phyloP scores from a whole-genome alignment of 805 yeast species.

The Yarrowia osloensis region DNA sequence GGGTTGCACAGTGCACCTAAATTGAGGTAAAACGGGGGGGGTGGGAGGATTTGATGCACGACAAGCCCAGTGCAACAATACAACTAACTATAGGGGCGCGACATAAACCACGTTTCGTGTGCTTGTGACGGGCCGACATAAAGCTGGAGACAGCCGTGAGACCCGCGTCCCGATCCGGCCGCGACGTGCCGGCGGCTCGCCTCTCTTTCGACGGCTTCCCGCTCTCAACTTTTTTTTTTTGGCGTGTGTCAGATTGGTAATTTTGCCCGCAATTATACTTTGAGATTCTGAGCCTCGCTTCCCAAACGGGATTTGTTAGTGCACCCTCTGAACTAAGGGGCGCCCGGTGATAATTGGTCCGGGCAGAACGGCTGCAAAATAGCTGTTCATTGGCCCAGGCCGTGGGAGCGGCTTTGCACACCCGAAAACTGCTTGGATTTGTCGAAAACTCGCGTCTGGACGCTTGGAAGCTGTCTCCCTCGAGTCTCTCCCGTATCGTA shows the following conservation, averaged over 20 bases:
- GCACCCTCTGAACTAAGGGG: constrained; percentile 8
- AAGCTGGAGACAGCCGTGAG: background rate
- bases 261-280: constrained; percentile 15
- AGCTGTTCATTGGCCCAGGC: background rate
- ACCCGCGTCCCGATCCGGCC: background rate
- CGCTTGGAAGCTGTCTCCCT: no score
- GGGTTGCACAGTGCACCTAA: constrained; percentile 30
- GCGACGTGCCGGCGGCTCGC: background rate
- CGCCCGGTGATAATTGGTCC: background rate
- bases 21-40: constrained; percentile 28
- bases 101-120: background rate
- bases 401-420: background rate
- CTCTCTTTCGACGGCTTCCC: no score
- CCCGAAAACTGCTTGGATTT: background rate
- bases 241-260: constrained; percentile 19
- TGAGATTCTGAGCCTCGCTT: constrained; percentile 16
- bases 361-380: background rate
- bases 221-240: background rate
- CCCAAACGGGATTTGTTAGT: constrained; percentile 18
- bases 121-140: no score
- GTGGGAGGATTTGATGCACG: background rate
- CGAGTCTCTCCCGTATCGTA: no score
- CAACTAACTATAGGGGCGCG: background rate
- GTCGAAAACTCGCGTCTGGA: background rate
- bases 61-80: background rate